A percentile compares a stretch with the other conserved stretches of the same genome.
Evolutionary conservation across 345 rosid species (phyloP).

Genomic region (Eucalyptus viminalis): DNA sequence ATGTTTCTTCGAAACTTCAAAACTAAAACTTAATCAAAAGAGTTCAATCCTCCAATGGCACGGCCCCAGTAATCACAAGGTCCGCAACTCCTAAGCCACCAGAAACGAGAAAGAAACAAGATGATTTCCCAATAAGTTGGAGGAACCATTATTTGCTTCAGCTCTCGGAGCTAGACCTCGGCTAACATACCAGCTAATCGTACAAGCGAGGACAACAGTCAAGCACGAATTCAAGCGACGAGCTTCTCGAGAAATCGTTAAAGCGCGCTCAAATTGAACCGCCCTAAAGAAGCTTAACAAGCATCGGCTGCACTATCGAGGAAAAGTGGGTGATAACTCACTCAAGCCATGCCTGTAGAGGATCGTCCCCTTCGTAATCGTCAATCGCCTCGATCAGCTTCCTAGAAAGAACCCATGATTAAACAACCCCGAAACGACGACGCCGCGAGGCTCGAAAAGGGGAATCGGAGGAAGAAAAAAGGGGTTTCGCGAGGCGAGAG

Average conservation of each 20-base stretch:
- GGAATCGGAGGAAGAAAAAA: not conserved
- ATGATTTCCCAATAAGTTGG: not conserved
- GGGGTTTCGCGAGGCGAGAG: not conserved
- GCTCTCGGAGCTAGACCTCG: not conserved
- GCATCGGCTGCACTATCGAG: fast-evolving
- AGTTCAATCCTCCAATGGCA: not conserved
- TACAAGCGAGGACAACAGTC: not conserved
- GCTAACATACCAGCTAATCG: not conserved
- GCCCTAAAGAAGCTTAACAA: not conserved
- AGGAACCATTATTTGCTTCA: not conserved
- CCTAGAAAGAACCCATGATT: slow-evolving; percentile 18
- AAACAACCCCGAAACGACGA: not conserved
- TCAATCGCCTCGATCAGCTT: slow-evolving; percentile 60
- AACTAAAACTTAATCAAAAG: not conserved
- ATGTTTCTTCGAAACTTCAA: not conserved
- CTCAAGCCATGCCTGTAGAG: slow-evolving; percentile 84
- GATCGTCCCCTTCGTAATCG: slow-evolving; percentile 71
- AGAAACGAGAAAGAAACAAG: not conserved
- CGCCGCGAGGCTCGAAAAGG: not conserved
- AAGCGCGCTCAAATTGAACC: not conserved
- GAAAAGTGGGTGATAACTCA: slow-evolving; percentile 1
- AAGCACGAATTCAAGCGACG: not conserved
- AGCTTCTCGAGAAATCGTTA: not conserved
- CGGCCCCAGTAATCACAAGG: not conserved
- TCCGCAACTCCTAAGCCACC: not conserved